Conservation (phyloP, 257 asterid genomes). For the Primulina tabacum region DNA sequence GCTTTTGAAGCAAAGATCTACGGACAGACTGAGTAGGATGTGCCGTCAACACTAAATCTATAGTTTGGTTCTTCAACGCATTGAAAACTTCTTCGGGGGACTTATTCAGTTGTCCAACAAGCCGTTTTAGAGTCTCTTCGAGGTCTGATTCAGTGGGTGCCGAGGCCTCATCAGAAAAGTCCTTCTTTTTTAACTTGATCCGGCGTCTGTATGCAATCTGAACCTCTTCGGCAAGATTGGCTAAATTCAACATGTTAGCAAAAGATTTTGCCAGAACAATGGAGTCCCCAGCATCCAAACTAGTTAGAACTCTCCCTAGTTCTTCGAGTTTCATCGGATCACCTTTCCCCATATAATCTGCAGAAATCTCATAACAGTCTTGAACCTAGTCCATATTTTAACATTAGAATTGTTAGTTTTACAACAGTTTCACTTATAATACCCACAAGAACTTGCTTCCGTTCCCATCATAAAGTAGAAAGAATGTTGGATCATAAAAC, state of each 20-base stretch:
- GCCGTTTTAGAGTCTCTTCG: constrained; percentile 86
- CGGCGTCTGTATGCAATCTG: constrained; percentile 95
- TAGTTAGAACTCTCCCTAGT: constrained; percentile 79
- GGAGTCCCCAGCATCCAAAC: constrained; percentile 96
- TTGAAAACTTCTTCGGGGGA: constrained; percentile 78
- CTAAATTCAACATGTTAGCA: constrained; percentile 91
- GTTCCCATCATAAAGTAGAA: too few species aligned
- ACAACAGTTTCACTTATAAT: background rate
- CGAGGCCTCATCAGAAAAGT: constrained; percentile 83
- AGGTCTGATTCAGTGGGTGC: constrained; percentile 92
- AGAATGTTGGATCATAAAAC: too few species aligned
- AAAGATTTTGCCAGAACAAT: constrained; percentile 86
- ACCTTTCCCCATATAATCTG: constrained; percentile 76
- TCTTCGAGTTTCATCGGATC: constrained; percentile 78
- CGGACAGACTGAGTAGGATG: constrained; percentile 98
- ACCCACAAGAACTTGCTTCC: too few species aligned
- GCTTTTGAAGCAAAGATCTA: constrained; percentile 92
- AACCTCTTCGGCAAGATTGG: constrained; percentile 96
- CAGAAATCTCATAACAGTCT: constrained; percentile 86
- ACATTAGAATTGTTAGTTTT: constrained; percentile 18
- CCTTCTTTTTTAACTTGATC: constrained; percentile 66
- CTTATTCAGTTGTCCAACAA: constrained; percentile 78
- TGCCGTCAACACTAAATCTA: constrained; percentile 81
- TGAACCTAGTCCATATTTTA: constrained; percentile 58
- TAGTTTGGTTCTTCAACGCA: constrained; percentile 87